Conservation (phyloP, 768 basidiomycete species). For the Suillus paluster region DNA sequence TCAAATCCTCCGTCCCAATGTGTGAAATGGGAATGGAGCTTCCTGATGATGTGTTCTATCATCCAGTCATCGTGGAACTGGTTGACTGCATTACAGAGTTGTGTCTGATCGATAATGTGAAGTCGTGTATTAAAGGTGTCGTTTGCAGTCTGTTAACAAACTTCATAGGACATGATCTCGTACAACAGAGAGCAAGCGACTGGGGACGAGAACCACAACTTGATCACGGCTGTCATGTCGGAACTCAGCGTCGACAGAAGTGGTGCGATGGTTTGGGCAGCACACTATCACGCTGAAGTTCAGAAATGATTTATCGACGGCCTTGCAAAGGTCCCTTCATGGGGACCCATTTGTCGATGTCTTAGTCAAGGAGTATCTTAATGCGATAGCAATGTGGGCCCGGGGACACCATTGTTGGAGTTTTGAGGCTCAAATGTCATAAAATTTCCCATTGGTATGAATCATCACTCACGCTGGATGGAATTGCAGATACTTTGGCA, state of each 20-base stretch:
- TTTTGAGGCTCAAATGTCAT: conserved; percentile 25
- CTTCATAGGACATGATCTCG: conserved; percentile 38
- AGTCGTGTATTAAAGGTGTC: background rate
- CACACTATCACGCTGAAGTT: conserved; percentile 15
- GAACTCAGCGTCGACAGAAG: conserved; percentile 27
- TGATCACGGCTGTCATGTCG: conserved; percentile 39
- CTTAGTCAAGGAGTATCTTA: conserved; percentile 26
- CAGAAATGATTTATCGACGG: conserved; percentile 23
- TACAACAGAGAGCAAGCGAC: conserved; percentile 40
- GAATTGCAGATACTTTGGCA: conserved; percentile 32
- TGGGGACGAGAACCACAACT: conserved; percentile 38
- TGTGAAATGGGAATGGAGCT: conserved; percentile 35
- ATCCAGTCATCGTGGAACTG: conserved; percentile 22
- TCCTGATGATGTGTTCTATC: conserved; percentile 37
- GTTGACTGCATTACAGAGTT: conserved; percentile 19
- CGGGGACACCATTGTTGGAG: conserved; percentile 32
- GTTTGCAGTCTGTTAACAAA: background rate
- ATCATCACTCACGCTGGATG: too few relatives aligned
- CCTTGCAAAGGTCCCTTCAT: conserved; percentile 30
- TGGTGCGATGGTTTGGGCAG: conserved; percentile 33
- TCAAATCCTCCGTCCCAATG: conserved; percentile 31
- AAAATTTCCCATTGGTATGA: too few relatives aligned
- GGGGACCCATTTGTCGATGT: conserved; percentile 27
- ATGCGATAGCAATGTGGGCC: conserved; percentile 30
- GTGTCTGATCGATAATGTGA: conserved; percentile 27